Evolutionary conservation across 2,329 filamentous ascomycete genomes (phyloP), one percentile per base, ranked within the genome.

Genomic region (Lithohypha guttulata): DNA sequence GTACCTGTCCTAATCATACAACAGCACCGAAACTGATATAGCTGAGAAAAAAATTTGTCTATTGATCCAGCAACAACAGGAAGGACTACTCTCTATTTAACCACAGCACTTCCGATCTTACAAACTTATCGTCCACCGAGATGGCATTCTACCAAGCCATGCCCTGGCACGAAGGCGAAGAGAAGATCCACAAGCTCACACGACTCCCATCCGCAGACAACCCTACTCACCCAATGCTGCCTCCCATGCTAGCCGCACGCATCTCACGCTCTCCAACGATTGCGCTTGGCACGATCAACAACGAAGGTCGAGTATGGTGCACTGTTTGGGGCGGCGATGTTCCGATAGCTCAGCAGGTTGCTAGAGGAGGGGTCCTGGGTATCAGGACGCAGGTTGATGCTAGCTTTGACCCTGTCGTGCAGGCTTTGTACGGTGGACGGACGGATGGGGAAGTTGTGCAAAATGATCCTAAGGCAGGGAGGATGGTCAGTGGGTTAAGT

Each of bases 241-340:
- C 75, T 0, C 65, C 68, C 4, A 66, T 73, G 11, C 78, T 79
- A 15, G 73, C 67, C 1, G 63, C 68, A 45, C 70, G 82, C 45
- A 66, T 86, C 2, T 65, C 70, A 35, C 61, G 62, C 11, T 77
- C 75, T 1, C 77, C 82, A 1, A 65, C 91, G 6, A 64, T 91
- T 10, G 83, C 82, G 0, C 60, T 93, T 13, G 84, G 84, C 1
- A 74, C 81, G 0, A 60, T 87, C 1, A 84, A 91, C 52, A 53
- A 75, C 14, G 14, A 52, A 9, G 70, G 71, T 2, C 64, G 73
- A 14, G 83, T 81, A 1, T 93, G 84, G 84, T 81, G 79, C 11
- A 81, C 81, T 0, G 46, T 93, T 6, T 81, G 81, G 75, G 83
- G 83, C n/a, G 84, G 84, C 11, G 65, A 78, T 42, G 59, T 70